Evolutionary conservation across 202 grass and related monocot genomes (phyloP), one percentile per base, ranked within the genome.

Genomic region (Setaria viridis): DNA sequence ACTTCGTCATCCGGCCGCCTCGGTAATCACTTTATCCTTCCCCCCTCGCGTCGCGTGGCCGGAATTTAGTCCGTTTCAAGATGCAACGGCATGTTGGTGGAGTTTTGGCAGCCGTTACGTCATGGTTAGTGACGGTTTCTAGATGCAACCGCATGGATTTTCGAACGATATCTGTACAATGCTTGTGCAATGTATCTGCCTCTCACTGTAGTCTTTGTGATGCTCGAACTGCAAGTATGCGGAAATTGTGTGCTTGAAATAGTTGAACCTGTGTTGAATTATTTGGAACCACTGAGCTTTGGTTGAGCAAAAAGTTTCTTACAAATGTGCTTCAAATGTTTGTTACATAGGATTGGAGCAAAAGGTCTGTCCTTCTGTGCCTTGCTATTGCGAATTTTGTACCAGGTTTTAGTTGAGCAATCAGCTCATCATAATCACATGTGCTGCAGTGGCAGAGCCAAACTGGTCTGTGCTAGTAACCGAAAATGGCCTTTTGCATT

Each of bases 1-100:
- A 94, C 80, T 99, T 99, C 72, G 92, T 99, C 65, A 99, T 99
- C 84, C 94, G 97, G 33, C 97, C 97, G 80, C 97, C 97, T 39
- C 94, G 97, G 97, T 99, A 91, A 88, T 69, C 56, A 59, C 77
- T 73, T 70, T 64, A 84, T 10, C 37, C 55, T 4, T 41, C 39
- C 39, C 39, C 4, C 5, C 39, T 67, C 72, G 49, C 13, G 19
- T 70, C 12, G 13, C n/a, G 63, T 17, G 55, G 62, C 65, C 46
- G 81, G 70, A 54, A 21, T 75, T 66, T 67, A 12, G 4, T 5
- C 35, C 66, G 45, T 0, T 74, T 60, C 72, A 4, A 59, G 54
- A 67, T 57, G 46, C 51, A 53, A 35, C 35, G 15, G 43, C 71
- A 70, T 81, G 33, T 82, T 69, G 57, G 63, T 87, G 62, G 1